These are phyloP conservation scores for Fragilaria crotonensis DNA, from an alignment of 108 stramenopile species.

Conservation along the genomic window DNA sequence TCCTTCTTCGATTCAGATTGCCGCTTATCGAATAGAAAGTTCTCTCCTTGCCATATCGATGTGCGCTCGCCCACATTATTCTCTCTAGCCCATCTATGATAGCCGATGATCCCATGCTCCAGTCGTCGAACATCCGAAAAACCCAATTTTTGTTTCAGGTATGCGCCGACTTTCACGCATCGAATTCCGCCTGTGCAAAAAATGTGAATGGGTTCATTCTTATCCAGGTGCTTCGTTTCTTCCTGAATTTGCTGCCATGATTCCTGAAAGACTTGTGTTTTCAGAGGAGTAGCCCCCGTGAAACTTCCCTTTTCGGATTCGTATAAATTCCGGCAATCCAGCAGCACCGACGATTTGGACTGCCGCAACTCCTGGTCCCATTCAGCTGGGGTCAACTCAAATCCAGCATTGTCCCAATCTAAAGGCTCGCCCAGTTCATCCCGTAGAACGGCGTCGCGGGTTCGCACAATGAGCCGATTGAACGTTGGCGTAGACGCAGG, in stretches of 20 bases:
- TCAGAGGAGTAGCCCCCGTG: conserved; percentile 42
- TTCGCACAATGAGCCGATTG: conserved; percentile 43
- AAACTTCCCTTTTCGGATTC: conserved; percentile 73
- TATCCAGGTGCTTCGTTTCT: conserved; percentile 25
- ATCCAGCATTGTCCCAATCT: conserved; percentile 48
- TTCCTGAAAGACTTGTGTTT: conserved; percentile 64
- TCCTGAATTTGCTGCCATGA: conserved; percentile 49
- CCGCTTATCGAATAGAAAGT: conserved; percentile 61
- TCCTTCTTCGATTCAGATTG: conserved; percentile 12
- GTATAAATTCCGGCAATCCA: conserved; percentile 65
- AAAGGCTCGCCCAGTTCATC: conserved; percentile 31
- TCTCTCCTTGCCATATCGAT: conserved; percentile 43
- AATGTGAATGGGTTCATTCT: conserved; percentile 55
- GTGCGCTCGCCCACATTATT: background rate
- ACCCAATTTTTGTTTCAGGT: conserved; percentile 61
- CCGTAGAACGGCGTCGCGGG: conserved; percentile 36
- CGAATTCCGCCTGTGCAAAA: conserved; percentile 89
- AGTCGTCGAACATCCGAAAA: conserved; percentile 65
- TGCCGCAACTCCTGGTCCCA: conserved; percentile 40
- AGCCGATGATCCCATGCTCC: conserved; percentile 72
- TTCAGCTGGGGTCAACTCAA: conserved; percentile 31
- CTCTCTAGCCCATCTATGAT: conserved; percentile 25
- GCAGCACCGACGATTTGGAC: conserved; percentile 10
- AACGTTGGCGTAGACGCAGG: conserved; percentile 35
- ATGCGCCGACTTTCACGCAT: conserved; percentile 79